phyloP scores from a whole-genome alignment of 768 basidiomycete species.

The Hygrophorus pudorinus region DNA sequence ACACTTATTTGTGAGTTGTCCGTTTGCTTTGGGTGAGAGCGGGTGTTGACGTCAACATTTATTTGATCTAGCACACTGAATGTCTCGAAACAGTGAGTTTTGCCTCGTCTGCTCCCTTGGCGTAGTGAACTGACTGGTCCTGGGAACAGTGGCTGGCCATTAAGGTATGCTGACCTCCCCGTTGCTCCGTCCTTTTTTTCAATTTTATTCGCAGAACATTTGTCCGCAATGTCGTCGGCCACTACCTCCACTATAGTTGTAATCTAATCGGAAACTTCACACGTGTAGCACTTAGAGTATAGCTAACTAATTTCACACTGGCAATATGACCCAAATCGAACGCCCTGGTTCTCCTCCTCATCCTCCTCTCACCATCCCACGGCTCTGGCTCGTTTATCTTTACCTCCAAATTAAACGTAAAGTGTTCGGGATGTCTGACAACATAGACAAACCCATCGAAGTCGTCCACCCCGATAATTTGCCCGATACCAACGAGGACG shows the following conservation, averaged over 20 bases:
- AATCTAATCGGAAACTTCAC: too few relatives aligned
- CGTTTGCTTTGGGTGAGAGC: neutral
- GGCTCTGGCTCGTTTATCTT: neutral
- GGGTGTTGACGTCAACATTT: too few relatives aligned
- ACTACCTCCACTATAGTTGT: slow-evolving; percentile 62
- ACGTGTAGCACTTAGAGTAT: neutral
- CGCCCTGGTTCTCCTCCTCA: neutral
- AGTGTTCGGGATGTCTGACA: neutral
- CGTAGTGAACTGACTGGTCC: slow-evolving; percentile 9
- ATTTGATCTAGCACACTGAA: slow-evolving; percentile 58
- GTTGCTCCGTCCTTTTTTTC: neutral
- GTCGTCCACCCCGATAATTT: slow-evolving; percentile 24
- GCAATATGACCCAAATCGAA: too few relatives aligned
- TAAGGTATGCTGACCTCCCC: slow-evolving; percentile 33
- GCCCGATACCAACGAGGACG: slow-evolving; percentile 23
- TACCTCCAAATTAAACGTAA: neutral
- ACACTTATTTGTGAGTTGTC: slow-evolving; percentile 69
- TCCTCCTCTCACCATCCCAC: neutral
- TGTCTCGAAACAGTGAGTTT: slow-evolving; percentile 66
- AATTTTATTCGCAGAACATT: slow-evolving; percentile 48
- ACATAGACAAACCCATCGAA: slow-evolving; percentile 14
- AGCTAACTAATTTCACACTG: too few relatives aligned
- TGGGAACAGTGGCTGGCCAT: slow-evolving; percentile 57
- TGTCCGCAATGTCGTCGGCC: slow-evolving; percentile 87
- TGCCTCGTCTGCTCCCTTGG: neutral